Percentiles rank a stretch among this genome's conserved stretches.
Conservation (phyloP, 768 basidiomycete genomes). For the Nidula microcarpa region DNA sequence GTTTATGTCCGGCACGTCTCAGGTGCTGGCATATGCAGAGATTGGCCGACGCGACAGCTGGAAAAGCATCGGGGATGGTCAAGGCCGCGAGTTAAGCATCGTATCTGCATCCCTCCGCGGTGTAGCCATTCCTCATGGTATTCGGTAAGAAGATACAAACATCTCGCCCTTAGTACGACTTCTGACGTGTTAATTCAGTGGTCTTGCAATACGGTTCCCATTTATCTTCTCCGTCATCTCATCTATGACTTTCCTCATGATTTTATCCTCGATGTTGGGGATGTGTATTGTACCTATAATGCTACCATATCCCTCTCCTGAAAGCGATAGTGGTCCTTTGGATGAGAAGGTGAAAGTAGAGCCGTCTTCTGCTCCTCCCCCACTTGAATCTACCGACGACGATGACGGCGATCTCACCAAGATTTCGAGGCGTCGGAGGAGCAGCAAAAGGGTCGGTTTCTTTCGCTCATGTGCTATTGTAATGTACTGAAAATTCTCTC, state of each 20-base stretch:
- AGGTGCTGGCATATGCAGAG: slow-evolving; percentile 58
- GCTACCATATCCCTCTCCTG: slow-evolving; percentile 12
- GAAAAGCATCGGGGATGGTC: slow-evolving; percentile 63
- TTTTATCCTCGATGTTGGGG: slow-evolving; percentile 42
- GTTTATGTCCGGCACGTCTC: slow-evolving; percentile 44
- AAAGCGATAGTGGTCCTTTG: slow-evolving; percentile 9
- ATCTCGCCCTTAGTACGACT: background rate
- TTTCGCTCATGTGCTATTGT: too few species aligned
- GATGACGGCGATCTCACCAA: too few species aligned
- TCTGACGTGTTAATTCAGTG: slow-evolving; percentile 34
- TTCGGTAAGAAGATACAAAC: slow-evolving; percentile 46
- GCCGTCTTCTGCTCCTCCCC: too few species aligned
- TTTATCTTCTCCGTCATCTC: slow-evolving; percentile 47
- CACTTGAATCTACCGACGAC: too few species aligned
- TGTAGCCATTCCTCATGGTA: slow-evolving; percentile 58
- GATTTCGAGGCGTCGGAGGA: too few species aligned
- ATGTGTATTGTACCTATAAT: slow-evolving; percentile 50
- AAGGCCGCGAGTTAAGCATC: slow-evolving; percentile 73
- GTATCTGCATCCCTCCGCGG: slow-evolving; percentile 60
- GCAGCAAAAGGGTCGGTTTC: too few species aligned
- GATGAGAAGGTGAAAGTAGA: background rate
- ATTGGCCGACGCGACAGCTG: slow-evolving; percentile 74
- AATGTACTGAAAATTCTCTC: background rate
- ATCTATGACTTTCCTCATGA: slow-evolving; percentile 40
- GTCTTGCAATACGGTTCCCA: slow-evolving; percentile 69